phyloP scores from a whole-genome alignment of 345 rosid genomes.

The Pseudoturritis turrita region DNA sequence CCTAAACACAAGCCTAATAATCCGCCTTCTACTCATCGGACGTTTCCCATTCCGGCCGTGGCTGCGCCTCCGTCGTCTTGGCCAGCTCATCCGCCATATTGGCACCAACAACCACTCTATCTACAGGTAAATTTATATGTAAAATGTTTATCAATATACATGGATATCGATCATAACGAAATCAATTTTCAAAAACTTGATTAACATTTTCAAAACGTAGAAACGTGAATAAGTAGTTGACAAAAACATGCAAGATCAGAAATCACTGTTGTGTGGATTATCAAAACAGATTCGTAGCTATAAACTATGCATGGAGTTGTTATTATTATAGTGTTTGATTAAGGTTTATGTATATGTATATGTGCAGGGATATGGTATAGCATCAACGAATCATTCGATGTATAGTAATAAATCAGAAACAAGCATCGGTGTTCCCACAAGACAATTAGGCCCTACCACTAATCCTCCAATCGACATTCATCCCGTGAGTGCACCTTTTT shows the following conservation, averaged over 20 bases:
- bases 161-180: too few species aligned
- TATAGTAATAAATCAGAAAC: slow-evolving; percentile 20
- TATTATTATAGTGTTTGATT: neutral
- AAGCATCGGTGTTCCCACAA: slow-evolving; percentile 39
- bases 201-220: too few species aligned
- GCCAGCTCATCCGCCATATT: slow-evolving; percentile 47
- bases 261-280: neutral
- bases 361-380: slow-evolving; percentile 30
- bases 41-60: slow-evolving; percentile 22
- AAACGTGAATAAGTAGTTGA: neutral
- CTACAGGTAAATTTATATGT: slow-evolving; percentile 25
- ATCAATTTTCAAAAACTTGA: too few species aligned
- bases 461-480: slow-evolving; percentile 55
- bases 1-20: slow-evolving; percentile 53
- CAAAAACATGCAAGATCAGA: neutral
- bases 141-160: too few species aligned
- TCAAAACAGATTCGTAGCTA: neutral
- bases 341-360: neutral
- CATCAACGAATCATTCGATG: slow-evolving; percentile 19
- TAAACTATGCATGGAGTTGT: neutral
- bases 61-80: slow-evolving; percentile 39
- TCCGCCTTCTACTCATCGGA: slow-evolving; percentile 37
- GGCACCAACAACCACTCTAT: slow-evolving; percentile 51
- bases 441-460: slow-evolving; percentile 33
- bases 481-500: slow-evolving; percentile 51